A percentile compares a stretch with the other conserved stretches of the same genome.
These are phyloP conservation scores for Huntiella bhutanensis DNA, from an alignment of 2,329 filamentous ascomycete genomes.

Conservation along the genomic window DNA sequence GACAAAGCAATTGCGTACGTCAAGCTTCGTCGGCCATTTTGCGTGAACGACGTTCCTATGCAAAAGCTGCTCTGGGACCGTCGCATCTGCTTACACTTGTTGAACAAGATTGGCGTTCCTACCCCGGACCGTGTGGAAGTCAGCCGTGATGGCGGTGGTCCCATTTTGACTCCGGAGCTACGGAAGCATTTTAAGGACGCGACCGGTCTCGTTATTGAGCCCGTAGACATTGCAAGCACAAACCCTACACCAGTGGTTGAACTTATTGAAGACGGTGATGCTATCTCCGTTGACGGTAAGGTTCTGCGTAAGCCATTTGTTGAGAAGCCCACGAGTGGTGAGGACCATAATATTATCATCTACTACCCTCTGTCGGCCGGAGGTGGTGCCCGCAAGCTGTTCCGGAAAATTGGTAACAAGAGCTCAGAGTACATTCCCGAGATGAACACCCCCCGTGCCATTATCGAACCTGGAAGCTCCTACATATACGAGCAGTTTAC, in stretches of 20 bases:
- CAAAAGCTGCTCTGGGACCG: slow-evolving; percentile 95
- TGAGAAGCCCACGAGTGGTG: slow-evolving; percentile 93
- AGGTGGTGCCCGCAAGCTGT: slow-evolving; percentile 77
- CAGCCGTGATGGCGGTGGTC: slow-evolving; percentile 78
- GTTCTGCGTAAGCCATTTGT: slow-evolving; percentile 83
- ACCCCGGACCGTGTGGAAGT: slow-evolving; percentile 81
- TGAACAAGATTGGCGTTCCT: slow-evolving; percentile 77
- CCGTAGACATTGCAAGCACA: slow-evolving; percentile 1
- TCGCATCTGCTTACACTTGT: slow-evolving; percentile 66
- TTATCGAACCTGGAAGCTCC: slow-evolving; percentile 63
- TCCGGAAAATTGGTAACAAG: slow-evolving; percentile 96
- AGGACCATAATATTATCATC: slow-evolving; percentile 97
- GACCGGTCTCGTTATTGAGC: slow-evolving; percentile 54
- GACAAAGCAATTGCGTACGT: slow-evolving; percentile 96
- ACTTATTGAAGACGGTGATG: slow-evolving; percentile 77
- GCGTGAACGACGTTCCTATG: slow-evolving; percentile 94
- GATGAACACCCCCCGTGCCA: slow-evolving; percentile 56
- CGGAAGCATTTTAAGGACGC: slow-evolving; percentile 62
- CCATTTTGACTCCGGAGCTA: slow-evolving; percentile 57
- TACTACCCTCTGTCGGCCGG: slow-evolving; percentile 81
- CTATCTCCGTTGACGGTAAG: slow-evolving; percentile 68
- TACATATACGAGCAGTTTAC: slow-evolving; percentile 97
- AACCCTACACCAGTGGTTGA: slow-evolving; percentile 54
- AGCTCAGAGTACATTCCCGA: slow-evolving; percentile 82
- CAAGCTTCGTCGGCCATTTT: slow-evolving; percentile 82